Conservation (phyloP, 2,329 filamentous ascomycete species). For the Alternaria sp. region DNA sequence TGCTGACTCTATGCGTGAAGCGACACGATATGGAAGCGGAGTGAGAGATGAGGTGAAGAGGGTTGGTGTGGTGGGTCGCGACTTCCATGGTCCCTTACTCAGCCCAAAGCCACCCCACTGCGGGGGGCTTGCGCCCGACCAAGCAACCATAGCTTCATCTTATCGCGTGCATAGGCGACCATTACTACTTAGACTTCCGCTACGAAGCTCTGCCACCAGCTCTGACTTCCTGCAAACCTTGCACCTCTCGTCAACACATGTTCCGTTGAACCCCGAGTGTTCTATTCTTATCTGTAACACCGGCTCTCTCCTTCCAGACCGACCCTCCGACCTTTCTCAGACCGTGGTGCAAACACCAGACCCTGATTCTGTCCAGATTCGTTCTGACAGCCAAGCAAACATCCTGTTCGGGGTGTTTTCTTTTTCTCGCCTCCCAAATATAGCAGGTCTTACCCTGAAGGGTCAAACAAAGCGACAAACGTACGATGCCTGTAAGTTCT, state of each 20-base stretch:
- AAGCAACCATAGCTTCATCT: constrained; percentile 29
- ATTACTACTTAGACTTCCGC: not conserved
- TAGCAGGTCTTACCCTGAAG: constrained; percentile 13
- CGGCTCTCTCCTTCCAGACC: constrained; percentile 25
- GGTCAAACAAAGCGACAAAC: constrained; percentile 4
- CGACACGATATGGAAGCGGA: not conserved
- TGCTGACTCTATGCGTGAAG: not conserved
- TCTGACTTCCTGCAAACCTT: not conserved
- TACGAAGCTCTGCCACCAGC: not conserved
- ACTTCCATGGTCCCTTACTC: constrained; percentile 28
- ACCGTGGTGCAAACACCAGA: constrained; percentile 21
- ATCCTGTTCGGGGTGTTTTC: not conserved
- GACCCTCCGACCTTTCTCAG: constrained; percentile 16
- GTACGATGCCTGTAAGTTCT: constrained; percentile 41
- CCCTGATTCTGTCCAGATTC: constrained; percentile 5
- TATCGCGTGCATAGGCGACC: constrained; percentile 7
- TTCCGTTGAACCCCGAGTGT: not conserved
- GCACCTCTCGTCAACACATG: not conserved
- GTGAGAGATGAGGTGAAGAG: not conserved
- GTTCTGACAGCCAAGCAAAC: constrained; percentile 16
- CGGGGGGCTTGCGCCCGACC: constrained; percentile 25
- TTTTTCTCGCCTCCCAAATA: constrained; percentile 16
- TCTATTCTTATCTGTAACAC: constrained; percentile 28
- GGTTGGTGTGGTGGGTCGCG: constrained; percentile 4
- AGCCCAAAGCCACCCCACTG: constrained; percentile 26